Percentiles rank a stretch among this genome's conserved stretches.
Evolutionary conservation across 2,329 filamentous ascomycete genomes (phyloP).

Genomic region (Clarireedia hainanense): DNA sequence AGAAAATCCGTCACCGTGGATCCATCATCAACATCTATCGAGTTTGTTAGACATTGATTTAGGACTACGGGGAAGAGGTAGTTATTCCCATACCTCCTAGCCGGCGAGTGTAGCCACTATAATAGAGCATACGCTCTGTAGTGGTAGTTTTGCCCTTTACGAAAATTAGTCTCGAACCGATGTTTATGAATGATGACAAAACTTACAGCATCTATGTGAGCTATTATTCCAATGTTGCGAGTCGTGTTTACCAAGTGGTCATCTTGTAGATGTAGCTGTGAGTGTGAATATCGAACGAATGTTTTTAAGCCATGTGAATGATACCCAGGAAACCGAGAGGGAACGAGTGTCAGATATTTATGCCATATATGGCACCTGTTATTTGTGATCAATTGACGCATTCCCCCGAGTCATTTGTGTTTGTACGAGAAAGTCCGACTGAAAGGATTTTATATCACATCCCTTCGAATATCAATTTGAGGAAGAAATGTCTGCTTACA

Average conservation of each 20-base stretch:
- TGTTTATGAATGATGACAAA: neutral
- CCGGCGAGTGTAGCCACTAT: slow-evolving; percentile 80
- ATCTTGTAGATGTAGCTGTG: slow-evolving; percentile 14
- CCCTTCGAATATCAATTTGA: no score
- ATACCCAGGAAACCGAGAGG: neutral
- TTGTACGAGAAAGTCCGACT: neutral
- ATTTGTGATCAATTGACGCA: slow-evolving; percentile 20
- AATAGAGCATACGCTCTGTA: slow-evolving; percentile 97
- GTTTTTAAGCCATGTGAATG: slow-evolving; percentile 2
- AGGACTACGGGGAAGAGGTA: neutral
- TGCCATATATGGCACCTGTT: slow-evolving; percentile 24
- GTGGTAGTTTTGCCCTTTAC: slow-evolving; percentile 89
- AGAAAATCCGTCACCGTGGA: slow-evolving; percentile 97
- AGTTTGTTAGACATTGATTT: neutral
- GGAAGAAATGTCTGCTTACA: no score
- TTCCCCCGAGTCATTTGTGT: slow-evolving; percentile 15
- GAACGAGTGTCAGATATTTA: slow-evolving; percentile 12
- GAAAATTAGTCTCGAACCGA: slow-evolving; percentile 6
- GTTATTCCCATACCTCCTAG: slow-evolving; percentile 53
- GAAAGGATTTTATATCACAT: no score
- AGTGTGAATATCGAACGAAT: slow-evolving; percentile 13
- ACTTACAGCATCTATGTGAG: slow-evolving; percentile 83
- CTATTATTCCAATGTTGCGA: slow-evolving; percentile 96
- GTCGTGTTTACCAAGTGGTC: slow-evolving; percentile 44
- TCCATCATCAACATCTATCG: slow-evolving; percentile 79